Evolutionary conservation across 352 stramenopile genomes (phyloP).

Genomic region (Pythium vanterpoolii): DNA sequence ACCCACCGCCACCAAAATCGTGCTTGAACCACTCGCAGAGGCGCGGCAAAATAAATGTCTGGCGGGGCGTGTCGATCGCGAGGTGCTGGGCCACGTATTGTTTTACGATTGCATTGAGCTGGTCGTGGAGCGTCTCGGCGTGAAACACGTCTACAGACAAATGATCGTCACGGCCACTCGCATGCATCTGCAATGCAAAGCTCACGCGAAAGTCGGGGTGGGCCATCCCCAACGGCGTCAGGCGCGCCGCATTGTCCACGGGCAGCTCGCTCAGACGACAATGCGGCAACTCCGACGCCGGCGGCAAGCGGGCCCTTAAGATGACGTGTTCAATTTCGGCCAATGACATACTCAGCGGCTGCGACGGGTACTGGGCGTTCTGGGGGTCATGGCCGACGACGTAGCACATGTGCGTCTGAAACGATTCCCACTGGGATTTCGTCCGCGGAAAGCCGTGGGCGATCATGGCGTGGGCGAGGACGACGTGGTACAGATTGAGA

Average conservation of each 20-base stretch:
- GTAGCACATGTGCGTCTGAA: conserved; percentile 65
- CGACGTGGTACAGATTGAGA: conserved; percentile 73
- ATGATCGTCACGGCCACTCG: neutral
- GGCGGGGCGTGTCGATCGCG: conserved; percentile 19
- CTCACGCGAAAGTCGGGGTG: conserved; percentile 80
- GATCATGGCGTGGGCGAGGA: conserved; percentile 80
- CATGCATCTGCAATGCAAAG: conserved; percentile 63
- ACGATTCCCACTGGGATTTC: conserved; percentile 54
- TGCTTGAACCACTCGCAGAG: conserved; percentile 75
- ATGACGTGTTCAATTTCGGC: conserved; percentile 79
- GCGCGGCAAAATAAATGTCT: conserved; percentile 46
- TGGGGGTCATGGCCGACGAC: conserved; percentile 29
- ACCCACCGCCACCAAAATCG: conserved; percentile 51
- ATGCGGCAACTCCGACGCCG: conserved; percentile 42
- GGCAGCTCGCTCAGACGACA: conserved; percentile 17
- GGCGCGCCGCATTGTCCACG: neutral
- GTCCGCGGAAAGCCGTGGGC: conserved; percentile 53
- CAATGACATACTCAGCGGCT: conserved; percentile 45
- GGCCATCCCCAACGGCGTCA: conserved; percentile 36
- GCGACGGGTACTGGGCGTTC: conserved; percentile 17
- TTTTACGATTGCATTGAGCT: conserved; percentile 57
- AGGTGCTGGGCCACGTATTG: conserved; percentile 37
- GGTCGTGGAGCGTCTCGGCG: conserved; percentile 50
- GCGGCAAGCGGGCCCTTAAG: conserved; percentile 51
- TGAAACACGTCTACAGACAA: conserved; percentile 32